Evolutionary conservation across 108 stramenopile species (phyloP).

Genomic region (Seminavis robusta): DNA sequence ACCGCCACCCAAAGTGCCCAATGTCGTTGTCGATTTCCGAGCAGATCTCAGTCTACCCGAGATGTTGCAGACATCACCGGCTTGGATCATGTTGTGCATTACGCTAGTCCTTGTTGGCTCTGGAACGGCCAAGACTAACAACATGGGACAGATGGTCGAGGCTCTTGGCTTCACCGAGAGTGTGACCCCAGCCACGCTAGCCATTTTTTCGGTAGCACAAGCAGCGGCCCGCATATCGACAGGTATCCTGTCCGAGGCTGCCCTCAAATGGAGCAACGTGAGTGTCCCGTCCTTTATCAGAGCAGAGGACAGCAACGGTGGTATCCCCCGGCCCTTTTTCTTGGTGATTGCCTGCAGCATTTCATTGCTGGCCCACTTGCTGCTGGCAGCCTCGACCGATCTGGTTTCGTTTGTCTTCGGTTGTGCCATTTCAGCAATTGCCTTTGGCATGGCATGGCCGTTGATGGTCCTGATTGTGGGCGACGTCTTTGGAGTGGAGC

Average conservation of each 20-base stretch:
- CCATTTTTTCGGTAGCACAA: constrained; percentile 72
- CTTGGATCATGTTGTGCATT: too few relatives aligned
- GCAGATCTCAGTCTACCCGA: too few relatives aligned
- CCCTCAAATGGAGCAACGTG: constrained; percentile 43
- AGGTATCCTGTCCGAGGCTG: constrained; percentile 52
- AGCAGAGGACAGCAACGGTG: too few relatives aligned
- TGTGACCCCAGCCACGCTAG: constrained; percentile 55
- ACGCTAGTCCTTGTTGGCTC: too few relatives aligned
- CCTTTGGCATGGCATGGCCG: constrained; percentile 83
- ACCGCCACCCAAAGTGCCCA: too few relatives aligned
- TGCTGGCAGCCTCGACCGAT: constrained; percentile 48
- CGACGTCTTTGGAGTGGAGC: constrained; percentile 56
- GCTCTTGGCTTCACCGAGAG: constrained; percentile 50
- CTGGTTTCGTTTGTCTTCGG: constrained; percentile 62
- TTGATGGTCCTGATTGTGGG: constrained; percentile 68
- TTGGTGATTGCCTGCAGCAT: constrained; percentile 54
- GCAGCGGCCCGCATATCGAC: constrained; percentile 59
- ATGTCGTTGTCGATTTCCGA: too few relatives aligned
- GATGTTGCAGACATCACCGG: too few relatives aligned
- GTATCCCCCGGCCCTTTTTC: constrained; percentile 62
- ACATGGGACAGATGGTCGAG: too few relatives aligned
- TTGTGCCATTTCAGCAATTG: constrained; percentile 52
- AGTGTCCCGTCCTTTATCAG: too few relatives aligned
- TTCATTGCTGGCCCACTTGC: constrained; percentile 46
- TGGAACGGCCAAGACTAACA: too few relatives aligned